These are phyloP conservation scores for Ochetophila trinervis DNA, from an alignment of 306 rosid genomes.

Conservation along the genomic window DNA sequence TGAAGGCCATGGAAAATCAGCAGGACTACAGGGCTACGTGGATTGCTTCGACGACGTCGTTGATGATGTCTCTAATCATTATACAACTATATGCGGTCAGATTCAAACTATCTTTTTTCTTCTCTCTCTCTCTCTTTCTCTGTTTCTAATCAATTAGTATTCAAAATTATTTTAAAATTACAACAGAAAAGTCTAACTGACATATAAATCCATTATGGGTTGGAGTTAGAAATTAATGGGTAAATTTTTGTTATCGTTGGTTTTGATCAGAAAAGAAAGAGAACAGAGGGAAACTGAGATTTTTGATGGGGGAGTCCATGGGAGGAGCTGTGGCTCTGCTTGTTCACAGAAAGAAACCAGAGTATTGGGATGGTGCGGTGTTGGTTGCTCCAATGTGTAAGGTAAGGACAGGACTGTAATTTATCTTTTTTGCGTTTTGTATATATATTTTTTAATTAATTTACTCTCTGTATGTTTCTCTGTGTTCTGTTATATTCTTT, in stretches of 20 bases:
- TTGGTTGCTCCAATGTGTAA: constrained; percentile 98
- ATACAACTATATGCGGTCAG: constrained; percentile 53
- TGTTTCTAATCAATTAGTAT: no score
- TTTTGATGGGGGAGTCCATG: constrained; percentile 85
- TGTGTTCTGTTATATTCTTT: neutral
- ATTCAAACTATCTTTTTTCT: neutral
- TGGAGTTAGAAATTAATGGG: no score
- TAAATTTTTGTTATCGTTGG: neutral
- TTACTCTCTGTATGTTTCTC: neutral
- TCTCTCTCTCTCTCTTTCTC: neutral
- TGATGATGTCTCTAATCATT: constrained; percentile 50
- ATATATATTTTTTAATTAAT: neutral
- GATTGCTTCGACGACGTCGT: constrained; percentile 47
- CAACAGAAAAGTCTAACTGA: no score
- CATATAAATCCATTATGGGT: no score
- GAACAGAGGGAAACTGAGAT: constrained; percentile 59
- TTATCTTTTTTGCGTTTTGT: neutral
- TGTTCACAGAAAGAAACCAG: constrained; percentile 58
- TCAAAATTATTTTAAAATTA: no score
- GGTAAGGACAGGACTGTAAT: constrained; percentile 27
- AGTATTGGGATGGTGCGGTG: constrained; percentile 86
- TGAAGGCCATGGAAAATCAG: constrained; percentile 97
- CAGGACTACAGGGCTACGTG: constrained; percentile 57
- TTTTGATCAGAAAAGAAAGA: constrained; percentile 44
- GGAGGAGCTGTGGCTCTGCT: constrained; percentile 88